These are phyloP conservation scores for Fistulinella staudtii DNA, from an alignment of 1,284 basidiomycete species.

Conservation along the genomic window DNA sequence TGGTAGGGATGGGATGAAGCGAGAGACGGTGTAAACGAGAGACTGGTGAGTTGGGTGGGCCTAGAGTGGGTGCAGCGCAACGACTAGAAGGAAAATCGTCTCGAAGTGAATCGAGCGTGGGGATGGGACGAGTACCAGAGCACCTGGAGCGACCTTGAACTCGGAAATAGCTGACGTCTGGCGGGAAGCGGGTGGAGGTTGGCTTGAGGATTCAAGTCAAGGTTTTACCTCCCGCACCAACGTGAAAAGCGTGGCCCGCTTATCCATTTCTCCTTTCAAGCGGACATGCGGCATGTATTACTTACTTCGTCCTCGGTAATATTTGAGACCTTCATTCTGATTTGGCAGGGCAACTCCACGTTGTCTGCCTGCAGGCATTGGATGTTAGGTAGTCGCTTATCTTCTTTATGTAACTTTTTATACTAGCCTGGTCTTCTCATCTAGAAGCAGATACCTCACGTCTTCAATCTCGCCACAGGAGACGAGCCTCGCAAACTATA, in stretches of 20 bases:
- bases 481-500: not conserved
- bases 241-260: conserved; percentile 48
- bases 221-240: conserved; percentile 36
- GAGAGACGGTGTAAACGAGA: conserved; percentile 45
- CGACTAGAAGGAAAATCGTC: conserved; percentile 31
- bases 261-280: conserved; percentile 36
- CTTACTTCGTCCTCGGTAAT: conserved; percentile 33
- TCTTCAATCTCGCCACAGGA: not conserved
- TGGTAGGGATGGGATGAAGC: conserved; percentile 21
- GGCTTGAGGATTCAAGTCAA: conserved; percentile 24
- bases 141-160: conserved; percentile 25
- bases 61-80: conserved; percentile 25
- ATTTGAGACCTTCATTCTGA: conserved; percentile 28
- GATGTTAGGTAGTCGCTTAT: conserved; percentile 25
- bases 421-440: conserved; percentile 7
- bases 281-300: conserved; percentile 35
- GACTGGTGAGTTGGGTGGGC: conserved; percentile 39
- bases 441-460: conserved; percentile 1
- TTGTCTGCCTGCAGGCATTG: conserved; percentile 67
- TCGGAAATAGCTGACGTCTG: conserved; percentile 23
- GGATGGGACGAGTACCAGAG: conserved; percentile 20
- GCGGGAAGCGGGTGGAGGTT: conserved; percentile 19
- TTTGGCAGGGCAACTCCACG: conserved; percentile 43
- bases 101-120: conserved; percentile 52
- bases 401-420: conserved; percentile 34